Percentiles rank a stretch among this genome's conserved stretches.
phyloP scores from a whole-genome alignment of 129 eudicot species.

The Chrysanthemum seticuspe region DNA sequence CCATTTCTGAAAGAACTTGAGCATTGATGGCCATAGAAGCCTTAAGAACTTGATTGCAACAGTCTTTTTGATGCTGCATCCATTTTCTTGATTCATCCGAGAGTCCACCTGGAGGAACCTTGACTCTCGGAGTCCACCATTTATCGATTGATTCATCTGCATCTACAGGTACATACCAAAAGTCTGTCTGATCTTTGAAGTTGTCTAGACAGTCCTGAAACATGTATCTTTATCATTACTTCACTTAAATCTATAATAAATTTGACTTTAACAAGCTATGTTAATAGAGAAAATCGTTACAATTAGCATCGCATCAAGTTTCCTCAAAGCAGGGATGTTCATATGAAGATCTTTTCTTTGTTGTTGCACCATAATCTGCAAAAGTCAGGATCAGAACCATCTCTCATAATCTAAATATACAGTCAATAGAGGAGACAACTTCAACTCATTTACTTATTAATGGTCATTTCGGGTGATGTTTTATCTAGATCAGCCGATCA shows the following conservation, averaged over 20 bases:
- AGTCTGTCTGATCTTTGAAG: slow-evolving; percentile 54
- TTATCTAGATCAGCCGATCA: neutral
- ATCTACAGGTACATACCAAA: slow-evolving; percentile 62
- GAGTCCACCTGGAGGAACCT: slow-evolving; percentile 67
- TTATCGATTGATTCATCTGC: slow-evolving; percentile 67
- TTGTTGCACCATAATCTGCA: slow-evolving; percentile 78
- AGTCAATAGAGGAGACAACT: neutral
- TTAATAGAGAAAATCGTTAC: slow-evolving; percentile 35
- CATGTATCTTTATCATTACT: slow-evolving; percentile 16
- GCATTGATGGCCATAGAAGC: slow-evolving; percentile 90
- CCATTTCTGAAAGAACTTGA: slow-evolving; percentile 80
- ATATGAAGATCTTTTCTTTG: slow-evolving; percentile 71
- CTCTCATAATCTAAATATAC: neutral
- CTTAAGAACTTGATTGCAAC: slow-evolving; percentile 79
- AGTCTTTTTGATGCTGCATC: slow-evolving; percentile 70
- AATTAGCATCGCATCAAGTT: slow-evolving; percentile 80
- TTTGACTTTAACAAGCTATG: neutral
- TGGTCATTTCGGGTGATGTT: neutral
- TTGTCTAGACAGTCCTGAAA: slow-evolving; percentile 68
- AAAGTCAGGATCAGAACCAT: slow-evolving; percentile 2
- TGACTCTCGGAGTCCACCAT: slow-evolving; percentile 82
- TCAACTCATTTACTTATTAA: neutral
- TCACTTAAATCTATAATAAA: neutral
- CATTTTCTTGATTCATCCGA: slow-evolving; percentile 58
- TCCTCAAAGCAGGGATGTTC: slow-evolving; percentile 76